Evolutionary conservation across 140 eudicot genomes (phyloP).

Genomic region (Oenanthe javanica): DNA sequence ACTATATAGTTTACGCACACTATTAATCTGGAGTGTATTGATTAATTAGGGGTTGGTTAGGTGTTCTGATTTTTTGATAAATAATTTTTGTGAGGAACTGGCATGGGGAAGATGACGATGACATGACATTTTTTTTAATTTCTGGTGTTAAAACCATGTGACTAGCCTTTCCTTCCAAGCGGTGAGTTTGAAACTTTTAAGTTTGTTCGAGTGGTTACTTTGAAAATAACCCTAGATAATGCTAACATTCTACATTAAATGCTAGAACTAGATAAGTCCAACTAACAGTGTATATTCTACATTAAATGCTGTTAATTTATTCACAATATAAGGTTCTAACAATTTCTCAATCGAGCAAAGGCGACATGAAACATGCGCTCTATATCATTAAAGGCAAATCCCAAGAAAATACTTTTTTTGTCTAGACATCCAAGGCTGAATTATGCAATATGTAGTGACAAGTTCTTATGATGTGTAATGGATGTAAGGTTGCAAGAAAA

Average conservation of each 20-base stretch:
- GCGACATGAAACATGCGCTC: not conserved
- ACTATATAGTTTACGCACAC: too few species aligned
- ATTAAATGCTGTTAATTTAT: not conserved
- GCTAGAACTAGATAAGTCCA: not conserved
- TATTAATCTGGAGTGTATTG: too few species aligned
- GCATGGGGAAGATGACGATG: too few species aligned
- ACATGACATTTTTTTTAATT: too few species aligned
- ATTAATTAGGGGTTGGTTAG: too few species aligned
- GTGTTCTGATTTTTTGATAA: too few species aligned
- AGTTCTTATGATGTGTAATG: not conserved
- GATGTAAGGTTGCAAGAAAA: not conserved
- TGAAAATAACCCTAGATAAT: not conserved
- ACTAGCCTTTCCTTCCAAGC: too few species aligned
- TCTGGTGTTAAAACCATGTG: too few species aligned
- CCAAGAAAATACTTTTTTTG: not conserved
- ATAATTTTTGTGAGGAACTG: too few species aligned
- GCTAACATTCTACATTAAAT: too few species aligned
- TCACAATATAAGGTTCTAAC: not conserved
- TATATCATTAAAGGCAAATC: not conserved
- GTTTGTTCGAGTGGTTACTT: too few species aligned
- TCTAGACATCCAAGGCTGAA: not conserved
- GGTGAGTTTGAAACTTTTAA: too few species aligned
- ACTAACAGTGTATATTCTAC: not conserved
- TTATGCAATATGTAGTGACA: not conserved
- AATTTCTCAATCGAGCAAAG: not conserved